These are phyloP conservation scores for Geotrichum reessii DNA, from an alignment of 1,139 yeast species.

Conservation along the genomic window DNA sequence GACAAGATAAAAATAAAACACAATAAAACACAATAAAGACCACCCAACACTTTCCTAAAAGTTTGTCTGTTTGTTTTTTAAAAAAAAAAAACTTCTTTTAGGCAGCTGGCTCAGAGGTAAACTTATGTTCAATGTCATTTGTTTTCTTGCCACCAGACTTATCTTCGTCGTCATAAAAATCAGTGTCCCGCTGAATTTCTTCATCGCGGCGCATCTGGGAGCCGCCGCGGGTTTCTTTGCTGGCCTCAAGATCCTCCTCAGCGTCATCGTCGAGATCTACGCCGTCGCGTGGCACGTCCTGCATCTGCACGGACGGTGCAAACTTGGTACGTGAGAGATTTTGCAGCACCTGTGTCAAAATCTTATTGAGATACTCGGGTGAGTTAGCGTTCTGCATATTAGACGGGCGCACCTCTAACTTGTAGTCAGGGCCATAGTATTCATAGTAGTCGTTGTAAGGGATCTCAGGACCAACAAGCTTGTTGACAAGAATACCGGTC, in stretches of 20 bases:
- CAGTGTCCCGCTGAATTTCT: slow-evolving; percentile 40
- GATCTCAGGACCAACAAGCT: slow-evolving; percentile 66
- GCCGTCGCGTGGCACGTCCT: slow-evolving; percentile 73
- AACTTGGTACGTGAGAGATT: slow-evolving; percentile 84
- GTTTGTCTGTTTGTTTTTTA: too few relatives aligned
- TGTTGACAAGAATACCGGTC: slow-evolving; percentile 81
- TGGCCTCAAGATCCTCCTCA: slow-evolving; percentile 53
- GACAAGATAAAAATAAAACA: too few relatives aligned
- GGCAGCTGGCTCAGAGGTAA: slow-evolving; percentile 3
- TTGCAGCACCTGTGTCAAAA: slow-evolving; percentile 66
- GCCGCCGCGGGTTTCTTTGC: slow-evolving; percentile 88
- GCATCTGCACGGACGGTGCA: slow-evolving; percentile 95
- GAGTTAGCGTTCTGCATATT: slow-evolving; percentile 96
- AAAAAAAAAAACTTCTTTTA: neutral
- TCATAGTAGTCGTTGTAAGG: slow-evolving; percentile 91
- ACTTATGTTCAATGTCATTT: slow-evolving; percentile 9
- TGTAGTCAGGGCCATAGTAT: slow-evolving; percentile 92
- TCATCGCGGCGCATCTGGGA: slow-evolving; percentile 79
- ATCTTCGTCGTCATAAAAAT: slow-evolving; percentile 39
- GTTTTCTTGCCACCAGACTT: slow-evolving; percentile 28
- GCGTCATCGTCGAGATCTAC: slow-evolving; percentile 15
- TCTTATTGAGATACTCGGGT: slow-evolving; percentile 85
- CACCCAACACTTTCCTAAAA: too few relatives aligned
- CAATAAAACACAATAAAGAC: too few relatives aligned
- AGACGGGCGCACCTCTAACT: slow-evolving; percentile 78